Evolutionary conservation across 768 basidiomycete genomes (phyloP).

Genomic region (Suillus clintonianus): DNA sequence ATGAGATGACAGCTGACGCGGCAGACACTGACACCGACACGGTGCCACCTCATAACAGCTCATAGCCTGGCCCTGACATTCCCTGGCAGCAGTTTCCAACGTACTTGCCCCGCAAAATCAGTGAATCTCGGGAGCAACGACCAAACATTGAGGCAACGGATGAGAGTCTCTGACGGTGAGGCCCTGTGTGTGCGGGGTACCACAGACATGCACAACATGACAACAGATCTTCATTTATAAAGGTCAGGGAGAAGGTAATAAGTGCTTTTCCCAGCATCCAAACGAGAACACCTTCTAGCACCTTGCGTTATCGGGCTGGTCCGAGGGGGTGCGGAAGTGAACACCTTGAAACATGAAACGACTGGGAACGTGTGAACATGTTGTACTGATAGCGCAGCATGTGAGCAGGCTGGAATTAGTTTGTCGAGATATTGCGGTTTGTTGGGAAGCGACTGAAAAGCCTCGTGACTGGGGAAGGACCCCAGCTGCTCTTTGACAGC

Average conservation of each 20-base stretch:
- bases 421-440: not conserved
- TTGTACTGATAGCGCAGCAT: not conserved
- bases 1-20: not conserved
- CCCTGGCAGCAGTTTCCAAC: not conserved
- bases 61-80: not conserved
- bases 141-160: not conserved
- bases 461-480: not conserved
- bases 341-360: not conserved
- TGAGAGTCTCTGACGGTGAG: not conserved
- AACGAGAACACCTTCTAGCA: not conserved
- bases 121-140: not conserved
- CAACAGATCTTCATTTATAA: not conserved
- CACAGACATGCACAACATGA: not conserved
- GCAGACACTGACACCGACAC: not conserved
- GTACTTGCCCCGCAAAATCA: not conserved
- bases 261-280: not conserved
- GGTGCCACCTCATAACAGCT: not conserved
- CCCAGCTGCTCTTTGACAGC: not conserved
- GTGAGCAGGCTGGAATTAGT: not conserved
- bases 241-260: not conserved
- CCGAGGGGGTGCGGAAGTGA: not conserved
- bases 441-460: too few species aligned
- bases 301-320: not conserved
- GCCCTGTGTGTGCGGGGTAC: not conserved
- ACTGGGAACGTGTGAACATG: not conserved